A percentile compares a stretch with the other conserved stretches of the same genome.
Evolutionary conservation across 2,329 filamentous ascomycete species (phyloP).

Genomic region (Hymenoscyphus linearis): DNA sequence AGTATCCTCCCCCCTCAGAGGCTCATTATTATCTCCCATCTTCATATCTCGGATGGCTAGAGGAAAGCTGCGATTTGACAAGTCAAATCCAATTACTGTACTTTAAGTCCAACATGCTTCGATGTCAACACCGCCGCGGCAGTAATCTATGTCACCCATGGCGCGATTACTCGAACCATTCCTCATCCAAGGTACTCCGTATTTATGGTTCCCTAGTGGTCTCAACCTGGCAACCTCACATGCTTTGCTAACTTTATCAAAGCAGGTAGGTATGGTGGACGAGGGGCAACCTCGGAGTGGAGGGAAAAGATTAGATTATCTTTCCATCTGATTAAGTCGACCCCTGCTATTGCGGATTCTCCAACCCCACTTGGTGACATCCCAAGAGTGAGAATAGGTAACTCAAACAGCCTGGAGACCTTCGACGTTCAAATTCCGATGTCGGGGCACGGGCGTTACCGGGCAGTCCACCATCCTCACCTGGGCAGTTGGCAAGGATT

Average conservation of each 20-base stretch:
- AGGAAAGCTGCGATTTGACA: no score
- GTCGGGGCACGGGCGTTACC: not conserved
- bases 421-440: not conserved
- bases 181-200: not conserved
- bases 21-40: no score
- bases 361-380: not conserved
- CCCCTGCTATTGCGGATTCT: not conserved
- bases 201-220: no score
- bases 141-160: not conserved
- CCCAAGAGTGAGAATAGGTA: not conserved
- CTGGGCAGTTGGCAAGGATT: no score
- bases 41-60: no score
- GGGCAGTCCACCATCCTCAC: not conserved
- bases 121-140: not conserved
- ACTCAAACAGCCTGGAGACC: not conserved
- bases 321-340: conserved; percentile 5
- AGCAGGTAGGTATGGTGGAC: not conserved
- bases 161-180: conserved; percentile 1
- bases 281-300: not conserved
- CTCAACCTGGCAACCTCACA: no score
- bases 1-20: no score
- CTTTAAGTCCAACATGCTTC: no score
- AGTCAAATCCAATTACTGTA: no score
- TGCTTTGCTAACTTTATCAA: conserved; percentile 3
- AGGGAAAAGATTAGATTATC: conserved; percentile 9